Evolutionary conservation across 2,329 filamentous ascomycete species (phyloP), one percentile per base, ranked within the genome.

Genomic region (Paraconiothyrium sp.): DNA sequence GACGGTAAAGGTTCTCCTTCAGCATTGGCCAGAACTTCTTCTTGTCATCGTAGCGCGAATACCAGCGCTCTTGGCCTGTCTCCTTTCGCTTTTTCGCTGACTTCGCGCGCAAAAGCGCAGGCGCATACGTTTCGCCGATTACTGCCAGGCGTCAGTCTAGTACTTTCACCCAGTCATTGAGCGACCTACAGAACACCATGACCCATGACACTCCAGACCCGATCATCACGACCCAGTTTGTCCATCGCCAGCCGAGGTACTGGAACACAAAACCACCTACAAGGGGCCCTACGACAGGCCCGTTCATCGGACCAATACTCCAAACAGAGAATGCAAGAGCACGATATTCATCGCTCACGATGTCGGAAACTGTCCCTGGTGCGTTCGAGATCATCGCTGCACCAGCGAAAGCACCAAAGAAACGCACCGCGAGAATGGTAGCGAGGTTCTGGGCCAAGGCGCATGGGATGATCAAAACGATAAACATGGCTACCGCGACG

Each of bases 231-330:
- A 77, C 84, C 91, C 92, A 97, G 72, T 92, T 91, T 41, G 90
- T 90, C 92, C 93, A 97, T 34, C 93, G 82, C 94, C 94, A 97
- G 11, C 92, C 93, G 2, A 95, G 82, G 65, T 90, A 88, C 76
- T 93, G 84, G 67, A 83, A 92, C 1, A 91, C 87, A 68, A 97
- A 96, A 0, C 93, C 93, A 24, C 93, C 93, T 37, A 97, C 89
- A 0, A 94, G 80, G 0, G 91, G 90, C 0, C 90, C 72, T 1
- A 76, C 49, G 79, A 91, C 16, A 0, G 73, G 74, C 0, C 91
- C 93, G 72, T 97, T 97, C 76, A 97, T 86, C 0, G 94, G 93
- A 0, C 92, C 93, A 57, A 97, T 88, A 63, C 85, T 88, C 89
- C 93, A 97, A 37, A 97, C 84, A 4, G 89, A 92, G 78, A 97